phyloP scores from a whole-genome alignment of 306 rosid species.

The Delonix regia region DNA sequence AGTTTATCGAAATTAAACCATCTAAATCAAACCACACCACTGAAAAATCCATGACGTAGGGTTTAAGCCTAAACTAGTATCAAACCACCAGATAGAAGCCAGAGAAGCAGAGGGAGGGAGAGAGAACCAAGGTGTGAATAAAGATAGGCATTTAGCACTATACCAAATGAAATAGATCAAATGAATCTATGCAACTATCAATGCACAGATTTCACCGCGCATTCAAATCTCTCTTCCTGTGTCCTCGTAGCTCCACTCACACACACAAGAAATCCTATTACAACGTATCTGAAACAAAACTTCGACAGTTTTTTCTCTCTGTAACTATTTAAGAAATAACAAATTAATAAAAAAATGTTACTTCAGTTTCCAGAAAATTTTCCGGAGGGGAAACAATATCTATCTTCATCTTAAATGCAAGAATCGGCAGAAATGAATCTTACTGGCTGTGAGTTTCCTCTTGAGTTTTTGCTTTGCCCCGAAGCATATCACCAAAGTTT shows the following conservation, averaged over 20 bases:
- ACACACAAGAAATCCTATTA: background rate
- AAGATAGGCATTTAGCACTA: background rate
- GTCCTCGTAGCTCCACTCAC: background rate
- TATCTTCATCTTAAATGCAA: slow-evolving; percentile 30
- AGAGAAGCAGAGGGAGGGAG: no score
- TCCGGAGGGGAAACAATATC: slow-evolving; percentile 22
- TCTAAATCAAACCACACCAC: no score
- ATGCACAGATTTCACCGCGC: slow-evolving; percentile 20
- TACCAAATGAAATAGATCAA: background rate
- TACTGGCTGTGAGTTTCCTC: slow-evolving; percentile 66
- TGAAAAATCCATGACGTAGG: no score
- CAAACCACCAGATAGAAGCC: no score
- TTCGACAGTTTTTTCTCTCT: background rate
- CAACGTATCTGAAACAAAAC: slow-evolving; percentile 31
- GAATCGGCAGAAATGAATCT: slow-evolving; percentile 22
- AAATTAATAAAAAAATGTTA: slow-evolving; percentile 6
- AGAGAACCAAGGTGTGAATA: no score
- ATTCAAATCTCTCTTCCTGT: background rate
- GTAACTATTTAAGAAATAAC: background rate
- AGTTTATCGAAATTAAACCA: no score
- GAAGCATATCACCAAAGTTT: slow-evolving; percentile 84
- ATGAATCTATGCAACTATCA: slow-evolving; percentile 6
- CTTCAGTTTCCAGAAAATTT: background rate
- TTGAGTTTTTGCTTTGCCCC: slow-evolving; percentile 70
- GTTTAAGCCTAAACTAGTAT: no score